Base-by-base conservation (phyloP, 2,329 filamentous ascomycete species). In the Fusarium duplospermum region DNA sequence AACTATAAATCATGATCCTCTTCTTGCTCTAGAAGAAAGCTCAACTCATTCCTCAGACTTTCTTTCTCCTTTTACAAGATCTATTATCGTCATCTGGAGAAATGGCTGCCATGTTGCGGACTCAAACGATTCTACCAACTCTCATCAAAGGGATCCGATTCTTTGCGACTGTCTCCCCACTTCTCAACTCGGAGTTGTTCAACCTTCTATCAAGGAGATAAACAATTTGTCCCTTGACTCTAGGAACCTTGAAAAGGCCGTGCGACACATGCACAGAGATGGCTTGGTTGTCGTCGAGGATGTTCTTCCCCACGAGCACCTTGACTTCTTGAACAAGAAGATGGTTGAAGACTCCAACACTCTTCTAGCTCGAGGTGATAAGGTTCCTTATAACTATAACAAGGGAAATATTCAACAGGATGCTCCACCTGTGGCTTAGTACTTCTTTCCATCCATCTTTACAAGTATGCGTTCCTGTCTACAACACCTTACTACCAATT, bases 311-410 rank as follows among this genome's bases (percentile, higher is more conserved):
- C 86, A 88, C 70, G 76, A 82, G 0, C 78, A 86, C n/a, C 80
- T 92, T 4, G 88, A 92, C 73, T 75, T 77, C 8, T 81, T 92
- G 40, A 92, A 92, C 75, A 70, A 74, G 54, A 89, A 87, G 72
- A 92, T 92, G 90, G 84, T 89, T 1, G 38, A 87, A 54, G 90
- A 92, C 77, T 89, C 90, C 2, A 83, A 83, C 3, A 76, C 79
- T 4, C 82, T 92, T 3, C 87, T 88, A 66, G 82, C 81, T 1
- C 81, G 83, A 35, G 88, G 89, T 2, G 85, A 90, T 22, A 84
- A 89, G 18, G 86, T 87, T 0, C 89, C 88, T 0, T 92, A 87
- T 82, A 92, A 92, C 73, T 91, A 91, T 77, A 91, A 91, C 75
- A 86, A 86, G 57, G 89, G 88, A 2, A 92, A 91, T 71, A 82